Base-by-base conservation (phyloP, 1,284 basidiomycete genomes). In the Puccinia coronata region DNA sequence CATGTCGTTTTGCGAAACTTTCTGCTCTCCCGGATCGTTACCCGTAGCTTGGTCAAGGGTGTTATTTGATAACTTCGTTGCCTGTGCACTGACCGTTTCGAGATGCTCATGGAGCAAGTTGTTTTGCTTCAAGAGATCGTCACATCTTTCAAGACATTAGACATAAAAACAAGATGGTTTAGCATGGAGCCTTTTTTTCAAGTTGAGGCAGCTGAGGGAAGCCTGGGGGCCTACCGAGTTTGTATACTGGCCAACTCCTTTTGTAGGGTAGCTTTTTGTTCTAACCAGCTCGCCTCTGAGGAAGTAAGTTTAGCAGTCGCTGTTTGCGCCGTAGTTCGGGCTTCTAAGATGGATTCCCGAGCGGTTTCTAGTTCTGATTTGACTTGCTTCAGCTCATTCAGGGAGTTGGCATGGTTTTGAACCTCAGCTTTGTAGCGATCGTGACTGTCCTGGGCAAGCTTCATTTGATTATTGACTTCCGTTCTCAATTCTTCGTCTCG, bases 21-120 rank as follows among this genome's bases (percentile, higher is more conserved):
- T 91, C 83, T 91, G 28, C 43, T 34, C 55, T 55, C 43, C 51
- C 23, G 28, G 43, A 36, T 70, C 31, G 18, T 23, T 31, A n/a
- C 78, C 78, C 16, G 67, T 43, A 1, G 49, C 39, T 9, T 67
- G 55, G 36, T 80, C 67, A 31, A 80, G 43, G 31, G 89, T 81
- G 91, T 72, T 31, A 39, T 59, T 72, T 20, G 78, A 90, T 82
- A 95, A 93, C 53, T 91, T 89, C 16, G 92, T 89, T 0, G 93
- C 93, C 84, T 95, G 93, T 0, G 90, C 89, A 83, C 90, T 94
- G 82, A 95, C 91, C n/a, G 90, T 90, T 84, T 96, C 94, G 23
- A 96, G 90, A 84, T 95, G 93, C 82, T 92, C 89, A 84, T 95
- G 93, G 14, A 96, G 89, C 23, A 92, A 88, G 11, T 88, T 86